Conservation (phyloP, 2,329 filamentous ascomycete species). For the Fusarium longipes region DNA sequence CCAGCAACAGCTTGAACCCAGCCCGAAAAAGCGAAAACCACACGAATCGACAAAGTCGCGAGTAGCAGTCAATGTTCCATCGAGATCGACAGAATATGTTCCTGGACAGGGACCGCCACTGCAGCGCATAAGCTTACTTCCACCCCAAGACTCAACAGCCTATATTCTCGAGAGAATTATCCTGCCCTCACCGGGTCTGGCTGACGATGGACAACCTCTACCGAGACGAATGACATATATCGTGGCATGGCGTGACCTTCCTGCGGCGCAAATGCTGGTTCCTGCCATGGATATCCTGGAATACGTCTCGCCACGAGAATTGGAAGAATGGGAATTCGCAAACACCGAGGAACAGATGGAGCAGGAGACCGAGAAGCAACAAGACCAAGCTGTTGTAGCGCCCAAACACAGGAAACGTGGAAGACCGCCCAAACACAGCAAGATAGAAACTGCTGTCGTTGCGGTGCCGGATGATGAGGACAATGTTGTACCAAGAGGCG, state of each 20-base stretch:
- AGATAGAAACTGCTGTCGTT: slow-evolving; percentile 49
- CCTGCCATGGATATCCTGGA: slow-evolving; percentile 62
- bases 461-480: slow-evolving; percentile 43
- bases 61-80: slow-evolving; percentile 33
- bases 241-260: slow-evolving; percentile 65
- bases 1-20: slow-evolving; percentile 17
- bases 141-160: slow-evolving; percentile 63
- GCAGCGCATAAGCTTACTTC: slow-evolving; percentile 60
- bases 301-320: slow-evolving; percentile 66
- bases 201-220: slow-evolving; percentile 51
- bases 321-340: slow-evolving; percentile 68
- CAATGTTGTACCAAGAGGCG: slow-evolving; percentile 44
- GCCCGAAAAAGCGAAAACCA: slow-evolving; percentile 30
- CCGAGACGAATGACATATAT: slow-evolving; percentile 64
- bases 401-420: slow-evolving; percentile 40
- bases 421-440: slow-evolving; percentile 48
- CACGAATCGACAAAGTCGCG: slow-evolving; percentile 9
- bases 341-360: slow-evolving; percentile 57
- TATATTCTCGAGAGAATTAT: slow-evolving; percentile 67
- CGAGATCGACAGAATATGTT: slow-evolving; percentile 52
- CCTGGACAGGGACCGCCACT: slow-evolving; percentile 61
- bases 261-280: slow-evolving; percentile 60
- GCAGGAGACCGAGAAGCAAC: slow-evolving; percentile 49
- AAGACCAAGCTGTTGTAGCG: slow-evolving; percentile 39
- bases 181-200: slow-evolving; percentile 52